Conservation (phyloP, 2,329 filamentous ascomycete genomes). For the Colletotrichum tamarilloi region DNA sequence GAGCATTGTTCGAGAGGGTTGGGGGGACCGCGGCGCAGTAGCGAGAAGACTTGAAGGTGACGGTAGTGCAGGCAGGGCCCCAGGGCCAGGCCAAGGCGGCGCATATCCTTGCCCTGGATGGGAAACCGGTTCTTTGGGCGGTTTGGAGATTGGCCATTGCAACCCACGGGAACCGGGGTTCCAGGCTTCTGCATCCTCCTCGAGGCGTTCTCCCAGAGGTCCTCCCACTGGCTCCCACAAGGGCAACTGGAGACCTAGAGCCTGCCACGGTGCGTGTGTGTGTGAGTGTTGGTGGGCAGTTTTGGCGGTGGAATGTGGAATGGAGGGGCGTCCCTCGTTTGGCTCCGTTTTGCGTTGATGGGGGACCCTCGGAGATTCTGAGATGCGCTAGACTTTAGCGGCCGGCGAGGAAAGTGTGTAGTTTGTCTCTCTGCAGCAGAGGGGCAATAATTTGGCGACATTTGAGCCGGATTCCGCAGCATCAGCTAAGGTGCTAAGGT, state of each 20-base stretch:
- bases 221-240: not conserved
- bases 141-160: slow-evolving; percentile 26
- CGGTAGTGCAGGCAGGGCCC: slow-evolving; percentile 13
- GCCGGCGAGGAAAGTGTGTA: slow-evolving; percentile 24
- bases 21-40: not conserved
- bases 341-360: slow-evolving; percentile 23
- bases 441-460: slow-evolving; percentile 9
- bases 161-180: not conserved
- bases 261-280: not conserved
- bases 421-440: slow-evolving; percentile 22
- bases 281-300: not conserved
- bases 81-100: slow-evolving; percentile 23
- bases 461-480: not conserved
- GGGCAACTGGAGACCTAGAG: not conserved
- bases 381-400: slow-evolving; percentile 28
- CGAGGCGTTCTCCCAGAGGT: not conserved
- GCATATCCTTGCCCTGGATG: slow-evolving; percentile 26
- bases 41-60: not conserved
- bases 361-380: slow-evolving; percentile 30
- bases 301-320: not conserved
- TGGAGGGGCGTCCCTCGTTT: slow-evolving; percentile 5
- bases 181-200: not conserved
- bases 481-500: not conserved
- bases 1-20: slow-evolving; percentile 24
- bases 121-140: slow-evolving; percentile 35